Evolutionary conservation across 768 basidiomycete species (phyloP), one percentile per base, ranked within the genome.

Genomic region (Phlebiopsis flavidoalba): DNA sequence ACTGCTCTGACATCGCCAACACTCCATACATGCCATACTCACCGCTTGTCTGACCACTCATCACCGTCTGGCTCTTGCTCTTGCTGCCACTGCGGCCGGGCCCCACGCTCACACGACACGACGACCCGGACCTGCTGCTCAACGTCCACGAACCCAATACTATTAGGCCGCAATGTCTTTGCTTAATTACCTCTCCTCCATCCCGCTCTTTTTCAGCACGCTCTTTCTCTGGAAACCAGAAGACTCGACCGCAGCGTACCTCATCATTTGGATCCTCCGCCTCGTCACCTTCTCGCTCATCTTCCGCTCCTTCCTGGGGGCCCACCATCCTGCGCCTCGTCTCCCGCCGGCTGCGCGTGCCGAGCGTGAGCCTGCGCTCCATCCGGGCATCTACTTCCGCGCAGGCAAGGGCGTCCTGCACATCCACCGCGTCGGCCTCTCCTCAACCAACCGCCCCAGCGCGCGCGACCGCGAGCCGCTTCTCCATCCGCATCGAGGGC

Each of bases 381-480:
- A 83, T 93, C 61, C 86, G 89, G 90, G 90, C 36, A 75, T 92
- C 21, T 90, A 87, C 71, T 80, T 89, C 62, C 80, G 83, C 50
- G 76, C 75, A 33, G 85, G 85, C 31, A 72, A 70, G 53, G 74
- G 78, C 57, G 82, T 79, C 26, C 82, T 82, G 74, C 80, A 78
- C 33, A 77, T 87, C n/a, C 88, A 91, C 60, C 85, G 90, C 57
- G 81, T 93, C 50, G 81, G 77, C 19, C 73, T 79, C 48, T 73
- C 85, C 54, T 31, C n/a, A n/a, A 89, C 85, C 71, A 78, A 80
- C 59, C 80, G 77, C 69, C 75, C 81, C 11, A 78, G 76, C 11
- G 72, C 78, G 26, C 75, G 81, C 24, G 78, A 77, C 11, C n/a
- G 78, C 80, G 1, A 81, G 80, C 60, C 82, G 85, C 40, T 72